Conservation (phyloP, 768 basidiomycete genomes). For the Mycena crocata region DNA sequence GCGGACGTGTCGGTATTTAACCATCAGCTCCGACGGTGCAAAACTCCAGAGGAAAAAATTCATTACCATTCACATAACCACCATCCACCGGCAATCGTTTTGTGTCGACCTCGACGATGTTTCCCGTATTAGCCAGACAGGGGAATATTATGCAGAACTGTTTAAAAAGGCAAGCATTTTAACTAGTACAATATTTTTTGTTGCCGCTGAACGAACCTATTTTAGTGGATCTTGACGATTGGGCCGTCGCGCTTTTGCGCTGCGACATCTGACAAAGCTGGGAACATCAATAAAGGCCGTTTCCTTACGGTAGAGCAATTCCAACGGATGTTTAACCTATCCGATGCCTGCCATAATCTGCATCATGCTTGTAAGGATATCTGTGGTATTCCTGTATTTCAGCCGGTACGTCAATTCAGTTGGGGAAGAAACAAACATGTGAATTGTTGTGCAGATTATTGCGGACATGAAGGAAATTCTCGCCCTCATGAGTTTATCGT, state of each 20-base stretch:
- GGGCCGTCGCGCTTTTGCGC: background rate
- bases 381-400: slow-evolving; percentile 1
- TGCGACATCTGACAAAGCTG: background rate
- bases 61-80: slow-evolving; percentile 24
- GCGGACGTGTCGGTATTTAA: slow-evolving; percentile 6
- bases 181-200: background rate
- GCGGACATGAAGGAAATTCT: slow-evolving; percentile 1
- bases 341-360: slow-evolving; percentile 9
- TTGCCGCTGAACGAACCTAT: background rate
- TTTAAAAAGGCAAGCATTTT: slow-evolving; percentile 8
- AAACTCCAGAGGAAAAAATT: slow-evolving; percentile 20
- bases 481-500: slow-evolving; percentile 32
- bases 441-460: background rate
- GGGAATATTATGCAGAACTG: slow-evolving; percentile 19
- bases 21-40: slow-evolving; percentile 29
- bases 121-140: slow-evolving; percentile 29
- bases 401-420: background rate
- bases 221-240: background rate
- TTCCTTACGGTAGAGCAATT: background rate
- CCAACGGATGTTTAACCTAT: background rate
- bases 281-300: background rate
- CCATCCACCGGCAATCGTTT: slow-evolving; percentile 14
- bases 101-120: slow-evolving; percentile 28
- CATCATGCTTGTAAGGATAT: slow-evolving; percentile 4
- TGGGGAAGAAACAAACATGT: background rate